Percentiles rank a stretch among this genome's conserved stretches.
Evolutionary conservation across 352 stramenopile genomes (phyloP).

Genomic region (Phytophthora brassicae): DNA sequence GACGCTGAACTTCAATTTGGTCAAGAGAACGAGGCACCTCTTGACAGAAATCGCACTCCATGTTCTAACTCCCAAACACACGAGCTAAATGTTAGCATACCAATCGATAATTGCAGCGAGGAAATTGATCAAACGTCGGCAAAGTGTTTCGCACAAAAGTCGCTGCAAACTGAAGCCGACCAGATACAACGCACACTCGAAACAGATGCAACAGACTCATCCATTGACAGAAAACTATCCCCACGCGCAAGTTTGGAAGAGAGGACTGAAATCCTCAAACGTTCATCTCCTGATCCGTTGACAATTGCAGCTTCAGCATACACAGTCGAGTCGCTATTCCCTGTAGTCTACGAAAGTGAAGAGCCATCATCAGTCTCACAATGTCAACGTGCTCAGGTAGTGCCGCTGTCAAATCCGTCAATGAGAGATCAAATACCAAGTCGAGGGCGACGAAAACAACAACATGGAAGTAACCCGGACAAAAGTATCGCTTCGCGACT

Average conservation of each 20-base stretch:
- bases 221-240: too few species aligned
- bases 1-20: neutral
- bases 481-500: conserved; percentile 9
- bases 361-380: neutral
- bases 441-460: conserved; percentile 7
- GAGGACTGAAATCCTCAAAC: neutral
- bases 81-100: neutral
- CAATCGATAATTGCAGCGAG: neutral
- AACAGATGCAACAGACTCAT: conserved; percentile 5
- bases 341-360: conserved; percentile 39
- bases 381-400: neutral
- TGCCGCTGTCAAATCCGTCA: neutral
- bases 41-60: neutral
- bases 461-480: neutral
- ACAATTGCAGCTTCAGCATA: conserved; percentile 17
- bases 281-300: neutral
- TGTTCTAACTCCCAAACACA: neutral
- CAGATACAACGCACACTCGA: neutral
- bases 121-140: neutral
- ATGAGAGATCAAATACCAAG: neutral
- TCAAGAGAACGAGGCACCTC: neutral
- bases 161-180: neutral
- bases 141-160: neutral
- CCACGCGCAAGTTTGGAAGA: conserved; percentile 1
- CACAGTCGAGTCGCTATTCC: conserved; percentile 43